Percentiles rank a stretch among this genome's conserved stretches.
Conservation (phyloP, 257 asterid genomes). For the Solanum chilense region DNA sequence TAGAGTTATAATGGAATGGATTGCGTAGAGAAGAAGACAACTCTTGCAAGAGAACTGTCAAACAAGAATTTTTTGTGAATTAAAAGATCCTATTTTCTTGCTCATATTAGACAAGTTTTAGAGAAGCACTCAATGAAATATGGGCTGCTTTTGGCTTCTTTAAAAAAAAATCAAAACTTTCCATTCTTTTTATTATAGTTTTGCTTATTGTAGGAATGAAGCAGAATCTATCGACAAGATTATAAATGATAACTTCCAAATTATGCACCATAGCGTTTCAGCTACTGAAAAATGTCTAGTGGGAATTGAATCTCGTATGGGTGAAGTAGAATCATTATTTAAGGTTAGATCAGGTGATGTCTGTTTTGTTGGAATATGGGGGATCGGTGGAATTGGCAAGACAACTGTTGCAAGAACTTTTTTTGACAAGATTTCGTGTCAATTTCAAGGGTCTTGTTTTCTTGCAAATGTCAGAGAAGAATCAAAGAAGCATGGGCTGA, state of each 20-base stretch:
- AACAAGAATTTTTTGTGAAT: background rate
- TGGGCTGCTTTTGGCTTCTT: background rate
- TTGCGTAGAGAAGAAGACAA: background rate
- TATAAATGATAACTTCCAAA: background rate
- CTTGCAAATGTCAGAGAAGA: background rate
- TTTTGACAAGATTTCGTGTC: background rate
- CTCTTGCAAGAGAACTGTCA: background rate
- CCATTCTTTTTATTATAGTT: background rate
- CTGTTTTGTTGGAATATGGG: background rate
- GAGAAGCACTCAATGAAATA: background rate
- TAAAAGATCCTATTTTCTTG: background rate
- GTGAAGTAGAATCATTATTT: background rate
- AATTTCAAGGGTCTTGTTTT: background rate
- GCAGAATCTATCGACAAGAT: background rate
- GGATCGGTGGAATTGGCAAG: background rate
- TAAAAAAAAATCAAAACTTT: too few species aligned
- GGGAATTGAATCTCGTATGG: background rate
- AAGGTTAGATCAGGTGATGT: background rate
- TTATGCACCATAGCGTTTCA: background rate
- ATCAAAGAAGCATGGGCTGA: background rate
- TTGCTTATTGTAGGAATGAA: background rate
- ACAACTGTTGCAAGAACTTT: background rate
- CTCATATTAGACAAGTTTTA: background rate
- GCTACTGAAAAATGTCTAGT: background rate
- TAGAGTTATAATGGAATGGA: background rate